phyloP scores from a whole-genome alignment of 2,329 filamentous ascomycete genomes.

The Malbranchea zuffiana region DNA sequence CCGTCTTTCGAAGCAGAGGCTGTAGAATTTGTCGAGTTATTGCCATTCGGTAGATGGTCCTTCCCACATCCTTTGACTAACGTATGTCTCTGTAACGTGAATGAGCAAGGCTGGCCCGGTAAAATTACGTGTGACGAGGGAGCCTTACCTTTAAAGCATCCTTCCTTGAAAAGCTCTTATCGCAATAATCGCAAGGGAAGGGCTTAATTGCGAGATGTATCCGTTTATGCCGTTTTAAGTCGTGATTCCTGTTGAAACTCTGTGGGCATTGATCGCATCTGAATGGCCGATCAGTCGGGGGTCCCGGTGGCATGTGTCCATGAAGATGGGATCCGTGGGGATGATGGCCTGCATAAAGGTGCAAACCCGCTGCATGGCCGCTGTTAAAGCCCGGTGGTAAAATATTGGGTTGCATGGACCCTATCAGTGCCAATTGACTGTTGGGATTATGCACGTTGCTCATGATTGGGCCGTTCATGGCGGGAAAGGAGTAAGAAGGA shows the following conservation, averaged over 20 bases:
- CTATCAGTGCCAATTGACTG: conserved; percentile 60
- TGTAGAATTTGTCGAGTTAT: conserved; percentile 1
- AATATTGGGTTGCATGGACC: conserved; percentile 46
- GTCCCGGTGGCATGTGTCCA: conserved; percentile 42
- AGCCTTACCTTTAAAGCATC: conserved; percentile 81
- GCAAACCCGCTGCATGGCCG: conserved; percentile 46
- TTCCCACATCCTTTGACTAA: conserved; percentile 55
- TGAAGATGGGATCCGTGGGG: conserved; percentile 30
- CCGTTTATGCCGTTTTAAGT: conserved; percentile 87
- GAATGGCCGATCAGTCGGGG: conserved; percentile 72
- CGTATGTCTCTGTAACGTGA: conserved; percentile 43
- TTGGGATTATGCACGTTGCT: conserved; percentile 68
- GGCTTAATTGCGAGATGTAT: conserved; percentile 95
- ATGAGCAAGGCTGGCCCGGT: not conserved
- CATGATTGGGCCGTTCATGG: conserved; percentile 58
- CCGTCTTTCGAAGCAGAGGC: conserved; percentile 4
- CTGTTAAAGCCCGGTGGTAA: conserved; percentile 50
- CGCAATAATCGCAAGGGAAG: conserved; percentile 80
- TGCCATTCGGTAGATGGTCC: conserved; percentile 13
- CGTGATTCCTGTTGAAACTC: conserved; percentile 92
- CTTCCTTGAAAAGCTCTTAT: conserved; percentile 94
- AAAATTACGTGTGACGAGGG: conserved; percentile 15
- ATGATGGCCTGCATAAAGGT: conserved; percentile 48
- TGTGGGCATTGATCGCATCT: conserved; percentile 88
- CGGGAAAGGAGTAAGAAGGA: conserved; percentile 47